Percentiles rank a stretch among this genome's conserved stretches.
Conservation (phyloP, 371 early-diverging fungal species). For the Basidiobolus meristosporus region DNA sequence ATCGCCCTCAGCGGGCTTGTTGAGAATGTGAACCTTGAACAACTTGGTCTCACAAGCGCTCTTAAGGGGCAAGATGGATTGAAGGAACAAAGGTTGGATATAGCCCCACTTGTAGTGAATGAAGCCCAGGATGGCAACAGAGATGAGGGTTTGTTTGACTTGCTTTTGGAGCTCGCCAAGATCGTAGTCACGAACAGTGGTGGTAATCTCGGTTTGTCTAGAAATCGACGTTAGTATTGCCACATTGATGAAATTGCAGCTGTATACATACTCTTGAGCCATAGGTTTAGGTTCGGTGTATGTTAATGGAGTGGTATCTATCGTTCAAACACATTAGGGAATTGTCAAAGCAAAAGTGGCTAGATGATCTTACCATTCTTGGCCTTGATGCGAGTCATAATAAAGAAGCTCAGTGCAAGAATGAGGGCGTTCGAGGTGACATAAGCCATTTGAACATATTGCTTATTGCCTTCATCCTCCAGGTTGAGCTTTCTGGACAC, state of each 20-base stretch:
- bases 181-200: slow-evolving; percentile 70
- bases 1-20: slow-evolving; percentile 57
- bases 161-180: slow-evolving; percentile 49
- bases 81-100: slow-evolving; percentile 76
- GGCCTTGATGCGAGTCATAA: not conserved
- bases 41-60: slow-evolving; percentile 47
- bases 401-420: not conserved
- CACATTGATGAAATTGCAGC: not conserved
- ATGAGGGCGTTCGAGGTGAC: not conserved
- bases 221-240: slow-evolving; percentile 4
- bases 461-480: not conserved
- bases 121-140: slow-evolving; percentile 45
- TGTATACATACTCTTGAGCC: slow-evolving; percentile 10
- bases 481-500: not conserved
- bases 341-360: not conserved
- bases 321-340: not conserved
- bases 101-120: slow-evolving; percentile 82
- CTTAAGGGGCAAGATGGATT: slow-evolving; percentile 66
- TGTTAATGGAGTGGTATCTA: slow-evolving; percentile 1
- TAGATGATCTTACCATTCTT: not conserved
- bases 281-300: slow-evolving; percentile 12
- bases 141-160: slow-evolving; percentile 43
- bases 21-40: slow-evolving; percentile 63
- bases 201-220: slow-evolving; percentile 22
- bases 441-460: not conserved